Evolutionary conservation across 2,329 filamentous ascomycete genomes (phyloP), one percentile per base, ranked within the genome.

Genomic region (Byssochlamys sp.): DNA sequence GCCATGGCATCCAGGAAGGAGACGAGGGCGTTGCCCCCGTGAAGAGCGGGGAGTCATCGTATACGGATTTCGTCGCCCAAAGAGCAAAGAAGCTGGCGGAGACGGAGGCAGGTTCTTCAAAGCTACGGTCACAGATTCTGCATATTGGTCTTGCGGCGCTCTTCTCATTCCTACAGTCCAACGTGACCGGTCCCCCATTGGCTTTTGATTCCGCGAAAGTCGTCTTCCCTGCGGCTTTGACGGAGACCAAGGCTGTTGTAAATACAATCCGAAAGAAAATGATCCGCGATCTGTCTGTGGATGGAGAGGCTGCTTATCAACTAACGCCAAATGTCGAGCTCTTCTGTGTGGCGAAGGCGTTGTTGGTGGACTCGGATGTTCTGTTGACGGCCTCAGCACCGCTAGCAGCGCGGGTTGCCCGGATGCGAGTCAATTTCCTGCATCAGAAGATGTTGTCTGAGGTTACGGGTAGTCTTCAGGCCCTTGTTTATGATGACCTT

Each of bases 171-270:
- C 73, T 96, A 14, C 91, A 96, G 71, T 84, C 85, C 0, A 96
- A 90, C 69, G 88, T 95, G 56, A 96, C 91, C 2, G 91, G 91
- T 0, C 91, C 91, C 0, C 86, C 90, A 0, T 77, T 95, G n/a
- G 75, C 78, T 0, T 86, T 84, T 67, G 73, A 73, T 26, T 73
- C 81, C 2, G 74, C 79, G 2, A 73, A 79, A 11, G 61, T 75
- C 1, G 61, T 86, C 4, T 66, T 87, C 3, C 79, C 81, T 3
- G 55, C 66, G n/a, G 39, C 57, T 9, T 63, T 76, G 50, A 69
- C 65, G 33, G 59, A 63, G 1, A 64, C 75, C n/a, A 72, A 75
- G 28, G 69, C 79, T 2, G 77, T 60, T 3, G 63, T 81, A 0
- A 72, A 73, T 50, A 67, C 71, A 0, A 66, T 86, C 14, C 78